Percentiles rank a stretch among this genome's conserved stretches.
Conservation (phyloP, 2,329 filamentous ascomycete genomes). For the Mariannaea sp. region DNA sequence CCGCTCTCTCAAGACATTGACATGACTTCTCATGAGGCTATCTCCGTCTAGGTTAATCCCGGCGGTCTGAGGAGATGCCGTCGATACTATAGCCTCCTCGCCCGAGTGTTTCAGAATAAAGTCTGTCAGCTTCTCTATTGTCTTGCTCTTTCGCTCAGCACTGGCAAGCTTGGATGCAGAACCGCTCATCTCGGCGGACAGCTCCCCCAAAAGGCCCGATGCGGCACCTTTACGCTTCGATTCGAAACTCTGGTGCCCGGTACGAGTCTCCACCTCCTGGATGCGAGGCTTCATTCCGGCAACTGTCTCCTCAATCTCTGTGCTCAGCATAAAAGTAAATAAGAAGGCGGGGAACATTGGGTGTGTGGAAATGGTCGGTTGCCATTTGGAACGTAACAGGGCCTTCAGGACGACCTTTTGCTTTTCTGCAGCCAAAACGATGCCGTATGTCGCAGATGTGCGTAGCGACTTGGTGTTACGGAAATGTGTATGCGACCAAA, state of each 20-base stretch:
- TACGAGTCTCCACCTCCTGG: slow-evolving; percentile 43
- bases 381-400: slow-evolving; percentile 38
- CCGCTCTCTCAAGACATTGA: slow-evolving; percentile 40
- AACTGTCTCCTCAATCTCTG: slow-evolving; percentile 42
- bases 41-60: slow-evolving; percentile 13
- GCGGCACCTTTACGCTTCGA: slow-evolving; percentile 36
- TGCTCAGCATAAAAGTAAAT: slow-evolving; percentile 41
- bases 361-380: slow-evolving; percentile 32
- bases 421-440: slow-evolving; percentile 40
- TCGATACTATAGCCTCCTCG: slow-evolving; percentile 4
- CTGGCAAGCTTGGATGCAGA: slow-evolving; percentile 46
- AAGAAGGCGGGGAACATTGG: slow-evolving; percentile 45
- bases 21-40: slow-evolving; percentile 35
- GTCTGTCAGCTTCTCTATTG: slow-evolving; percentile 41
- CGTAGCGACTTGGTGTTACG: slow-evolving; percentile 9
- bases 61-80: not conserved
- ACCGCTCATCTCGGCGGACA: slow-evolving; percentile 44
- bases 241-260: slow-evolving; percentile 44
- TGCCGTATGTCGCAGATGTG: slow-evolving; percentile 35
- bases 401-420: slow-evolving; percentile 35
- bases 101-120: slow-evolving; percentile 35
- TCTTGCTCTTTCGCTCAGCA: slow-evolving; percentile 43
- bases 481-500: slow-evolving; percentile 42
- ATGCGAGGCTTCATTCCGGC: slow-evolving; percentile 41
- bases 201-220: slow-evolving; percentile 37